Base-by-base conservation (phyloP, 2,329 filamentous ascomycete genomes). In the Trichophyton mentagrophytes region DNA sequence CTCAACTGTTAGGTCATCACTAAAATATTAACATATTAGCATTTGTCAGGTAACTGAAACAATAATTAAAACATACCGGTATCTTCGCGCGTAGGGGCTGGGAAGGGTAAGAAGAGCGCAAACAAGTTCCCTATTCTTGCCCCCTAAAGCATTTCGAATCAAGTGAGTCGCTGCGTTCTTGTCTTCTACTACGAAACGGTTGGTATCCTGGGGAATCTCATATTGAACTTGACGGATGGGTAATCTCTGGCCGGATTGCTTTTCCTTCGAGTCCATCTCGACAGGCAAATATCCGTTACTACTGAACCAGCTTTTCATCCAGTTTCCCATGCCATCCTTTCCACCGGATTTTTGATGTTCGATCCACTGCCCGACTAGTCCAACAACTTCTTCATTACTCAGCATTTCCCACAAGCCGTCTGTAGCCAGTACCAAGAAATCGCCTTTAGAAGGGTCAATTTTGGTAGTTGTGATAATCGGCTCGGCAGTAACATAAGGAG, bases 321-420 rank as follows among this genome's bases (percentile, higher is more conserved):
- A 90, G 1, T 86, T 85, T 57, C 77, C 76, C 62, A 69, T 72
- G 33, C 51, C 76, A 2, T 74, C 71, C 57, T 71, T 75, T 61
- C 70, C 72, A 63, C 71, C 65, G 65, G 73, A 64, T 59, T 72
- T 64, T 66, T 96, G 88, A 22, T 83, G 84, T 72, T 99, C 93
- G 56, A 99, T 84, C 93, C 93, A 99, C 73, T 95, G 90, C 15
- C 92, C 95, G 3, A 99, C 93, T 1, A 99, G 83, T 0, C 93
- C 93, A 58, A 99, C 88, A 1, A 96, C 93, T 77, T 99, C 93
- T 71, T 99, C 93, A 69, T 97, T 99, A 56, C 90, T 96, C 64
- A 99, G 80, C 93, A 97, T 97, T 76, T 99, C 93, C 93, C 93
- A 99, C 0, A 99, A 80, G 3, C 93, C 93, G 71, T 99, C 93